These are phyloP conservation scores for Mentha longifolia DNA, from an alignment of 257 asterid genomes.

Conservation along the genomic window DNA sequence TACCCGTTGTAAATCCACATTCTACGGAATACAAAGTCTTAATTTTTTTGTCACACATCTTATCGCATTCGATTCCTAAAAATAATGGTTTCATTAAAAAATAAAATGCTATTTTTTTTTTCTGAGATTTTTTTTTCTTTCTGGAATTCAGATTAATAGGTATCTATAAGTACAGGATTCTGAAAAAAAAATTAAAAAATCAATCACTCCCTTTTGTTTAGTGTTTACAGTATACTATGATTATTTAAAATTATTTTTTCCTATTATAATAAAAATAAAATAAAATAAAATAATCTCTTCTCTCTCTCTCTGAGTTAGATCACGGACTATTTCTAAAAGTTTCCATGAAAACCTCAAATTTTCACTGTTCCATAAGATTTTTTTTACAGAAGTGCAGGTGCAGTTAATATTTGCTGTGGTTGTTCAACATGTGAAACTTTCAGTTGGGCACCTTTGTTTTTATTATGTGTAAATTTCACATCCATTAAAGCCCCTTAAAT, in stretches of 20 bases:
- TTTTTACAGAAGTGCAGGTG: neutral
- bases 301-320: neutral
- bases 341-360: neutral
- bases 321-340: slow-evolving; percentile 18
- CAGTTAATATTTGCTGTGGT: slow-evolving; percentile 31
- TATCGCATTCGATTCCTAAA: slow-evolving; percentile 6
- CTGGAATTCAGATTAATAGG: neutral
- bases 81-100: no score
- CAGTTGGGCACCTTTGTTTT: slow-evolving; percentile 41
- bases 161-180: neutral
- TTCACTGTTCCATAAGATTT: neutral
- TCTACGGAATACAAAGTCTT: slow-evolving; percentile 20
- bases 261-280: neutral
- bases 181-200: neutral
- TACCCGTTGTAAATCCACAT: slow-evolving; percentile 30
- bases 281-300: no score
- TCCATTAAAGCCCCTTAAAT: slow-evolving; percentile 25
- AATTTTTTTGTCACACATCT: slow-evolving; percentile 9
- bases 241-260: neutral
- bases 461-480: slow-evolving; percentile 37
- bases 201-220: neutral
- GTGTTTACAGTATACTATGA: no score
- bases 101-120: no score
- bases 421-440: slow-evolving; percentile 58
- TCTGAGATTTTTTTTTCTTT: no score